These are phyloP conservation scores for Argentina anserina DNA, from an alignment of 306 rosid genomes.

Conservation along the genomic window DNA sequence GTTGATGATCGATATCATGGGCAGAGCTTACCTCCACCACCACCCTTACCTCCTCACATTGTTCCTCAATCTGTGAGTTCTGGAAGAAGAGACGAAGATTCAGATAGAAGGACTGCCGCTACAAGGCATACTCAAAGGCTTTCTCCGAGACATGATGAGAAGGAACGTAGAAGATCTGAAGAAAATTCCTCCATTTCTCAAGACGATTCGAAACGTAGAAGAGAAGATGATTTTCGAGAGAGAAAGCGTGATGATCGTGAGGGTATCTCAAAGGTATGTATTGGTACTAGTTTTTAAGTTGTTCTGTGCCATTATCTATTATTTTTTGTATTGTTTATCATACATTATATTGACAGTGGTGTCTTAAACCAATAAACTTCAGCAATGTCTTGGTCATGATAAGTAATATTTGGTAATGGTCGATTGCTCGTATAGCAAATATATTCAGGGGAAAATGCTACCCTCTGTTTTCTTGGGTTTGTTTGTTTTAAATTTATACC, in stretches of 20 bases:
- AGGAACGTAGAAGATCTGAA: constrained; percentile 89
- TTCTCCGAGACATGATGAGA: constrained; percentile 97
- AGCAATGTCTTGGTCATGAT: not conserved
- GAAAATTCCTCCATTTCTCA: constrained; percentile 61
- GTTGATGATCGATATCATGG: constrained; percentile 84
- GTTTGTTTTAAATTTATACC: not conserved
- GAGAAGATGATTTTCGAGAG: constrained; percentile 94
- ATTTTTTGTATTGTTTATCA: constrained; percentile 29
- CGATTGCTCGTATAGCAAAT: not conserved
- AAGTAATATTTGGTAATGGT: not conserved
- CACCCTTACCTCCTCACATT: constrained; percentile 91
- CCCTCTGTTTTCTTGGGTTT: not conserved
- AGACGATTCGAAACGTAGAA: constrained; percentile 87
- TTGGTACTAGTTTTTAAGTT: constrained; percentile 1
- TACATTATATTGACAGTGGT: not conserved
- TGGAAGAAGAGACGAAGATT: constrained; percentile 91
- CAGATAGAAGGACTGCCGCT: constrained; percentile 83
- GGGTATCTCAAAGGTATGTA: constrained; percentile 61
- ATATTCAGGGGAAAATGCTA: not conserved
- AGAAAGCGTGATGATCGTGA: constrained; percentile 90
- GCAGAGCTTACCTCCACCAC: constrained; percentile 97
- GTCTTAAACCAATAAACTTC: not conserved
- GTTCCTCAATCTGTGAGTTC: constrained; percentile 87
- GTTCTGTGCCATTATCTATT: not conserved
- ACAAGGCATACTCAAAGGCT: constrained; percentile 84